These are phyloP conservation scores for Xylaria acuta DNA, from an alignment of 495 filamentous ascomycete genomes.

Conservation along the genomic window DNA sequence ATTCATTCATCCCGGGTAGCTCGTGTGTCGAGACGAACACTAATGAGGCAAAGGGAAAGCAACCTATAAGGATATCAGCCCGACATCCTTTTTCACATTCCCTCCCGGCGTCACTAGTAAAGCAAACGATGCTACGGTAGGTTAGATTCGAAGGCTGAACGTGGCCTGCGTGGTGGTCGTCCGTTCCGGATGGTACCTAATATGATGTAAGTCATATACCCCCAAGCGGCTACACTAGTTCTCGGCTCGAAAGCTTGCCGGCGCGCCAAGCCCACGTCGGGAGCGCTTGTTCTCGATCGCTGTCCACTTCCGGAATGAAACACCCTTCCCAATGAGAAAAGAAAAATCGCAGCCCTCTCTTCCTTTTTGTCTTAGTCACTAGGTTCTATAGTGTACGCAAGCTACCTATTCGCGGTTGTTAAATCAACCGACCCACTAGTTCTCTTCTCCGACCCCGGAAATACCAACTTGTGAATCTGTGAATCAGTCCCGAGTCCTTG, in stretches of 20 bases:
- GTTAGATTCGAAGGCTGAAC: not conserved
- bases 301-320: slow-evolving; percentile 22
- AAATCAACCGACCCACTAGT: not conserved
- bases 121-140: not conserved
- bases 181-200: not conserved
- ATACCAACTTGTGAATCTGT: not conserved
- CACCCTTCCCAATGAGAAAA: slow-evolving; percentile 3
- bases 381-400: not conserved
- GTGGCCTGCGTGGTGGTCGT: not conserved
- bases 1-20: not conserved
- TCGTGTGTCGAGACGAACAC: not conserved
- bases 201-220: slow-evolving; percentile 3
- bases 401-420: not conserved
- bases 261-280: slow-evolving; percentile 16
- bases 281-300: not conserved
- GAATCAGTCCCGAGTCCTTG: slow-evolving; percentile 4
- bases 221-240: slow-evolving; percentile 18
- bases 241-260: slow-evolving; percentile 24
- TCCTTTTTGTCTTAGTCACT: not conserved
- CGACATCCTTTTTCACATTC: not conserved
- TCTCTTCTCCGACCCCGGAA: slow-evolving; percentile 4
- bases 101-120: not conserved
- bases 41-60: not conserved
- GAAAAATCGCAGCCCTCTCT: not conserved
- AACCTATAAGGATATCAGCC: not conserved